phyloP scores from a whole-genome alignment of 2,329 filamentous ascomycete genomes.

The Pochonia chlamydosporia region DNA sequence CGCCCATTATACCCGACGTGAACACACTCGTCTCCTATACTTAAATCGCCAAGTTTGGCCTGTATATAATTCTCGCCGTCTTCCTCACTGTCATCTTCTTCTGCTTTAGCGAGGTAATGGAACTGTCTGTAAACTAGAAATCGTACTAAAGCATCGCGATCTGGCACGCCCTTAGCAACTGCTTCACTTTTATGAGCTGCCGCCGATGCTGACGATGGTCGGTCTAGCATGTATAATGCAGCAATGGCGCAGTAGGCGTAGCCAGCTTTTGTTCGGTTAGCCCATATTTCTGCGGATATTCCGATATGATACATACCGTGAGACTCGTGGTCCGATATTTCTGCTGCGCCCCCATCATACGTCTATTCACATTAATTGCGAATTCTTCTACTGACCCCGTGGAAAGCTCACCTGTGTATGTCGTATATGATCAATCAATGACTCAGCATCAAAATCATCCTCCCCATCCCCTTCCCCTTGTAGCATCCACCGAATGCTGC shows the following conservation, averaged over 20 bases:
- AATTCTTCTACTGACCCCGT: background rate
- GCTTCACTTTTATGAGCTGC: slow-evolving; percentile 15
- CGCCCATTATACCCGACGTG: slow-evolving; percentile 83
- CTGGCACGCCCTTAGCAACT: slow-evolving; percentile 28
- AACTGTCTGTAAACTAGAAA: slow-evolving; percentile 65
- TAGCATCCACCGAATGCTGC: slow-evolving; percentile 76
- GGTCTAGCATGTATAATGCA: slow-evolving; percentile 69
- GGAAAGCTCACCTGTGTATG: slow-evolving; percentile 43
- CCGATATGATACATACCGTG: slow-evolving; percentile 54
- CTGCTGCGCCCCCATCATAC: slow-evolving; percentile 80
- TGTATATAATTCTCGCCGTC: slow-evolving; percentile 34
- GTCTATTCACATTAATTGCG: slow-evolving; percentile 40
- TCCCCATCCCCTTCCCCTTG: slow-evolving; percentile 52
- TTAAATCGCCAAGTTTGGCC: slow-evolving; percentile 27
- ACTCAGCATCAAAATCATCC: slow-evolving; percentile 69
- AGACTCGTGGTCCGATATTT: slow-evolving; percentile 72
- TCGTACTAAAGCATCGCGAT: slow-evolving; percentile 26
- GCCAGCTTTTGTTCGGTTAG: slow-evolving; percentile 55
- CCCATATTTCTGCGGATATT: background rate
- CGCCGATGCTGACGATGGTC: slow-evolving; percentile 36
- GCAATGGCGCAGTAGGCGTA: slow-evolving; percentile 86
- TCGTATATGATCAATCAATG: slow-evolving; percentile 64
- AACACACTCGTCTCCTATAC: slow-evolving; percentile 24
- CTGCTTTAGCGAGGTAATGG: slow-evolving; percentile 43
- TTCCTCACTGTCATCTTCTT: slow-evolving; percentile 39